Conservation (phyloP, 73 alveolate genomes). For the Loxodes magnus region DNA sequence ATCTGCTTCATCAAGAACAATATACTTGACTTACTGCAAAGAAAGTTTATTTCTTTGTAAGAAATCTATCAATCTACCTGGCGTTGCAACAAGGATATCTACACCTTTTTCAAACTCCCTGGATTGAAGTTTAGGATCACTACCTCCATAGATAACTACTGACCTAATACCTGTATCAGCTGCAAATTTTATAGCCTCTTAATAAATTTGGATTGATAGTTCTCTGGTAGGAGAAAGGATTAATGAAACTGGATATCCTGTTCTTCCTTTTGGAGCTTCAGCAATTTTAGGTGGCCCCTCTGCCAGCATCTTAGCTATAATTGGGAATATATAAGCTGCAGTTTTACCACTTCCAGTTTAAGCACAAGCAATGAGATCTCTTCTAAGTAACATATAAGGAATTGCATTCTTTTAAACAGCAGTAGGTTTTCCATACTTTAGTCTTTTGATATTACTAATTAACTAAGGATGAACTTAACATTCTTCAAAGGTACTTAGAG, state of each 20-base stretch:
- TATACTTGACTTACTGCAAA: conserved; percentile 31
- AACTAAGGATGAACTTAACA: neutral
- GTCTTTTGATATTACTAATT: conserved; percentile 17
- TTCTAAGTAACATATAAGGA: conserved; percentile 60
- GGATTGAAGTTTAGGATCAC: conserved; percentile 31
- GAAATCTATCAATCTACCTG: conserved; percentile 71
- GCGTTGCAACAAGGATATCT: conserved; percentile 66
- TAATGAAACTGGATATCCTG: conserved; percentile 67
- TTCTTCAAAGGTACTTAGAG: no score
- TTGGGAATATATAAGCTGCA: conserved; percentile 34
- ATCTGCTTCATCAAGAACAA: conserved; percentile 72
- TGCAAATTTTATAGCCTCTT: conserved; percentile 9
- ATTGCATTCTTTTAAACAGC: conserved; percentile 74
- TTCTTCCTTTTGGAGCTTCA: conserved; percentile 32
- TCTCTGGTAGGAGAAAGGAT: conserved; percentile 90
- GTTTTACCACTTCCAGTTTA: conserved; percentile 39
- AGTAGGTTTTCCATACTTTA: conserved; percentile 86
- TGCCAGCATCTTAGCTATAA: conserved; percentile 33
- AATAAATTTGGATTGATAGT: conserved; percentile 23
- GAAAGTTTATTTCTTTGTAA: conserved; percentile 39
- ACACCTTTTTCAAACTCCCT: conserved; percentile 44
- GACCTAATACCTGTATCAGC: conserved; percentile 12
- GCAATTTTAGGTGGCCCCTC: conserved; percentile 51
- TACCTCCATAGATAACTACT: conserved; percentile 34
- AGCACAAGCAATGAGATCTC: conserved; percentile 30